Evolutionary conservation across 1,139 yeast species (phyloP), one percentile per base, ranked within the genome.

Genomic region (Yamadazyma diospyri): DNA sequence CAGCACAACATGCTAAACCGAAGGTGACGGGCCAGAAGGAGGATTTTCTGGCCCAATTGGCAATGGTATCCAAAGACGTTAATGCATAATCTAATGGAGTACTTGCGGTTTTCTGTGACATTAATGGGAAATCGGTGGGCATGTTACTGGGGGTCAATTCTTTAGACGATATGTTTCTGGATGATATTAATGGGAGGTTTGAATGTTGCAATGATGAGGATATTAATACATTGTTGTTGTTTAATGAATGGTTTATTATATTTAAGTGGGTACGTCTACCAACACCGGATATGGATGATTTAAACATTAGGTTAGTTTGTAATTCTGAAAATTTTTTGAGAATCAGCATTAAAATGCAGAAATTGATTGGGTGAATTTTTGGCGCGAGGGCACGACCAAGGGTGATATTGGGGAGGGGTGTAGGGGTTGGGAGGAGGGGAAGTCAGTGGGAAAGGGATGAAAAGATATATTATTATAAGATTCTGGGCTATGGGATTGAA

Each of bases 1-100:
- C 94, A 41, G 95, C 94, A 68, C 95, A 85, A 64, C 95, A 85
- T 6, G 95, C 95, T 53, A 85, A 69, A 26, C 95, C 95, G 61
- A 86, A 86, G 30, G 95, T 86, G 34, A 85, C 94, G 10, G 95
- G 95, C 95, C 95, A 86, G 61, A 86, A 85, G 4, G 94, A 82
- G 20, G 94, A 86, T 56, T 84, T 88, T 60, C 95, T 77, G 2
- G 94, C 94, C 95, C 95, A 86, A 65, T 82, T 83, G 47, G 89
- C 92, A 46, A 85, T 76, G 40, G 81, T 78, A 54, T 86, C 95
- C 47, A 85, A 66, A 17, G 92, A 76, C n/a, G 95, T 85, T 54
- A 85, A 70, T 6, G 88, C 92, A 51, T 86, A 85, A 61, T 86
- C 95, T 42, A 84, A 62, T 12, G 84, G 81, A 26, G 67, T 55